Percentiles rank a stretch among this genome's conserved stretches.
These are phyloP conservation scores for Trichoderma koningii DNA, from an alignment of 2,329 filamentous ascomycete genomes.

Conservation along the genomic window DNA sequence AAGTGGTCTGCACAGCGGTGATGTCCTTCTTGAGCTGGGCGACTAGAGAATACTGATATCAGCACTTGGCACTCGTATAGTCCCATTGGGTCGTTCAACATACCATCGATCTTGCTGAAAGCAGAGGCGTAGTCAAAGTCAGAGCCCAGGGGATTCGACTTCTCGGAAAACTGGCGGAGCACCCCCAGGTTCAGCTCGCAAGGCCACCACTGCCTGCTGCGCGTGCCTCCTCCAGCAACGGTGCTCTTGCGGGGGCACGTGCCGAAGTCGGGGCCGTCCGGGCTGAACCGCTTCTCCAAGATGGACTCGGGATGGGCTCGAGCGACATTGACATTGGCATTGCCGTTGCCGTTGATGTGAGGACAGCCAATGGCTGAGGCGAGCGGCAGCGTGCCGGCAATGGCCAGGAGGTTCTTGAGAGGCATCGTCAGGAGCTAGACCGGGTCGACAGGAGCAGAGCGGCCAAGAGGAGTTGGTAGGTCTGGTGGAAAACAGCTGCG, in stretches of 20 bases:
- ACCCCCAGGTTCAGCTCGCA: conserved; percentile 66
- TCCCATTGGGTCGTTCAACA: conserved; percentile 39
- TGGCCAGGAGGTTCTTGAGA: conserved; percentile 26
- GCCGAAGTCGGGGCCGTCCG: conserved; percentile 27
- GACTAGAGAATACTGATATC: conserved; percentile 4
- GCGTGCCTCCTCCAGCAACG: conserved; percentile 63
- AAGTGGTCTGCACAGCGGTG: conserved; percentile 68
- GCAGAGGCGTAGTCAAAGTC: conserved; percentile 72
- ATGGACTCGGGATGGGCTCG: conserved; percentile 20
- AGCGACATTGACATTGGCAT: neutral
- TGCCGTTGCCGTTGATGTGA: conserved; percentile 24
- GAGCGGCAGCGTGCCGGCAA: conserved; percentile 27
- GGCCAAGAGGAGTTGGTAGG: conserved; percentile 7
- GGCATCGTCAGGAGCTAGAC: conserved; percentile 20
- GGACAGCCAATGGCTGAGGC: conserved; percentile 24
- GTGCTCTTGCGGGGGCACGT: conserved; percentile 35
- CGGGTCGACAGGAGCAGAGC: neutral
- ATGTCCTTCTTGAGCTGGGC: conserved; percentile 73
- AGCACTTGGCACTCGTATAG: neutral
- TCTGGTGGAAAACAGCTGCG: neutral
- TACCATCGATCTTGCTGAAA: conserved; percentile 64
- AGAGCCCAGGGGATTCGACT: conserved; percentile 62
- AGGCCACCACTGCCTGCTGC: conserved; percentile 75
- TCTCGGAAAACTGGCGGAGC: conserved; percentile 67
- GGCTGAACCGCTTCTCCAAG: conserved; percentile 24